Conservation (phyloP, 208 protist species). For the Trypanosoma caninum region DNA sequence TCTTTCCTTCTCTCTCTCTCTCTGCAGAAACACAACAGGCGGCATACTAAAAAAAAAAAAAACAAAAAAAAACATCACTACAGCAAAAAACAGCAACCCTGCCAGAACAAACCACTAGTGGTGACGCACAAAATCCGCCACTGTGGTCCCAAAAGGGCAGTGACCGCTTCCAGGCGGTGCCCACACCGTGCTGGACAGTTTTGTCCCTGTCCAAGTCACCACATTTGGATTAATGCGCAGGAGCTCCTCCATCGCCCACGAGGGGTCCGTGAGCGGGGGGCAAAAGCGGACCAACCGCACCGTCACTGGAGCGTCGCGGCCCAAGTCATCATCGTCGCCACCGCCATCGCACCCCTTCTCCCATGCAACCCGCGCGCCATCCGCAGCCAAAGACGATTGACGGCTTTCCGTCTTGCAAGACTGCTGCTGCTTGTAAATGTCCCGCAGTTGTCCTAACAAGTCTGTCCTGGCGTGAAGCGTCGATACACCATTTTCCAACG, state of each 20-base stretch:
- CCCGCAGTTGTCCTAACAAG: conserved; percentile 26
- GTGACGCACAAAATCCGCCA: conserved; percentile 30
- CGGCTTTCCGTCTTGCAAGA: background rate
- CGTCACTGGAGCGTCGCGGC: background rate
- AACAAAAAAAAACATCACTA: background rate
- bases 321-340: conserved; percentile 4
- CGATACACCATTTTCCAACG: background rate
- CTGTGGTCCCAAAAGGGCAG: conserved; percentile 65
- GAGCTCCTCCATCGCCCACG: conserved; percentile 87
- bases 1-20: too few species aligned
- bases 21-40: background rate
- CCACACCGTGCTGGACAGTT: conserved; percentile 59
- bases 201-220: conserved; percentile 50
- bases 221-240: conserved; percentile 38
- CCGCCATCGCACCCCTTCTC: background rate
- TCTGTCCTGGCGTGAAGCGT: conserved; percentile 14
- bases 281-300: conserved; percentile 35
- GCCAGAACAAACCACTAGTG: background rate
- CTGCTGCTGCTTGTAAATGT: conserved; percentile 4
- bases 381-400: background rate
- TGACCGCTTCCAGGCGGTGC: conserved; percentile 45
- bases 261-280: conserved; percentile 44
- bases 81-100: background rate
- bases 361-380: background rate
- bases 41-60: background rate